Evolutionary conservation across 371 early-diverging fungal species (phyloP).

Genomic region (Rhizomucor pusillus): DNA sequence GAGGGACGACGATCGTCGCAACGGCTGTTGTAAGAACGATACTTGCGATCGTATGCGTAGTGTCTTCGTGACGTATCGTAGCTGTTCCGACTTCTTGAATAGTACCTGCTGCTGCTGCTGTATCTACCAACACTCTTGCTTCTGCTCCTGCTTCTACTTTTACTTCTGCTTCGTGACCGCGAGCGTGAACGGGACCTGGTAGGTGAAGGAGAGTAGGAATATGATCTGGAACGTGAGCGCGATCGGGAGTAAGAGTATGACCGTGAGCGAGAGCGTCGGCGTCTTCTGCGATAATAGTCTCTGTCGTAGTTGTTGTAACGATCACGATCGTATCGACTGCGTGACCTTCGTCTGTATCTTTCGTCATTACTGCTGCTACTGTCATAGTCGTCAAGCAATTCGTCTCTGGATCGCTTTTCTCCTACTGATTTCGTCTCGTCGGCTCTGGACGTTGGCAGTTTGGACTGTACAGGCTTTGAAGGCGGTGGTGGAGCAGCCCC

Average conservation of each 20-base stretch:
- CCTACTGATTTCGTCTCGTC: conserved; percentile 1
- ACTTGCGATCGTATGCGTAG: conserved; percentile 20
- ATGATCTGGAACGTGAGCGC: conserved; percentile 11
- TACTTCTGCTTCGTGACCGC: conserved; percentile 10
- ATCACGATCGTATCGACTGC: background rate
- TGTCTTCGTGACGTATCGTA: conserved; percentile 24
- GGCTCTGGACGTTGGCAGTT: no score
- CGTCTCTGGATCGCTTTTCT: conserved; percentile 17
- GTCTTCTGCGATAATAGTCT: conserved; percentile 9
- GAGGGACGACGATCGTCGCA: background rate
- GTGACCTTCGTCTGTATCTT: no score
- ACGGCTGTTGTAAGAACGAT: conserved; percentile 10
- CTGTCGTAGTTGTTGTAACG: conserved; percentile 13
- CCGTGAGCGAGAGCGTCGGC: conserved; percentile 7
- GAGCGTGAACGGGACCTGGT: conserved; percentile 9
- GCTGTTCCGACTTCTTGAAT: background rate
- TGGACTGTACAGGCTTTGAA: no score
- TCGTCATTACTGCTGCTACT: conserved; percentile 5
- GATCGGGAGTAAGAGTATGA: conserved; percentile 10
- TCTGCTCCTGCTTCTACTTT: conserved; percentile 12
- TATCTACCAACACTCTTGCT: conserved; percentile 3
- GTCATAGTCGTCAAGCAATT: conserved; percentile 9
- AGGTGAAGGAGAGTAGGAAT: conserved; percentile 9
- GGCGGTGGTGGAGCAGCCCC: no score
- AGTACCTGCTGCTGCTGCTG: background rate